phyloP scores from a whole-genome alignment of 2,329 filamentous ascomycete species.

The Claviceps pazoutovae region DNA sequence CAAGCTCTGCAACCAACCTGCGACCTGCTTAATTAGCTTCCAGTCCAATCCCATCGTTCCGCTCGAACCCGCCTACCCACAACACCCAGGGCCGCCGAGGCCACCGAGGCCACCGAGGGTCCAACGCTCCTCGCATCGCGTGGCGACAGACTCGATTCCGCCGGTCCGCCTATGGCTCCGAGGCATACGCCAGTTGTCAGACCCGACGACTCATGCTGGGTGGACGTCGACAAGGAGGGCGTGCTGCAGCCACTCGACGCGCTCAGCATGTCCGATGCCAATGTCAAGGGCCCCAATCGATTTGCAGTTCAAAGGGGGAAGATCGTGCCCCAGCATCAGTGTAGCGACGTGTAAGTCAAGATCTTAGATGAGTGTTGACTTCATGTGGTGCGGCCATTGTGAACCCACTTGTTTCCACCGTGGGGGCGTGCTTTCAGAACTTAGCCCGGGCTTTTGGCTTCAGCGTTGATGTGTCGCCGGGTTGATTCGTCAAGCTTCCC shows the following conservation, averaged over 20 bases:
- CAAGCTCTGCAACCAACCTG: background rate
- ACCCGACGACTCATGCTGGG: slow-evolving; percentile 1
- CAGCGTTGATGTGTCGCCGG: background rate
- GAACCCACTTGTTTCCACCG: background rate
- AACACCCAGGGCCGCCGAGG: background rate
- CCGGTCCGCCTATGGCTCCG: slow-evolving; percentile 1
- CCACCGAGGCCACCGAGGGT: background rate
- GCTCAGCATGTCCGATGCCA: slow-evolving; percentile 13
- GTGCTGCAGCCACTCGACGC: slow-evolving; percentile 16
- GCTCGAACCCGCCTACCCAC: background rate
- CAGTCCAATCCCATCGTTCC: background rate
- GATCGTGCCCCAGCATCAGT: slow-evolving; percentile 15
- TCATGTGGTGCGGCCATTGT: background rate
- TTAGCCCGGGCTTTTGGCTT: background rate
- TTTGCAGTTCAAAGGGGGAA: slow-evolving; percentile 20
- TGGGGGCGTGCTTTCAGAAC: slow-evolving; percentile 1
- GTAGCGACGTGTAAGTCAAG: slow-evolving; percentile 16
- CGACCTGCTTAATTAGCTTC: background rate
- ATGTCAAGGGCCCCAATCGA: slow-evolving; percentile 14
- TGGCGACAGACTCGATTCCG: background rate
- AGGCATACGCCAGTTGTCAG: background rate
- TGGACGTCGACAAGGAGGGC: slow-evolving; percentile 3
- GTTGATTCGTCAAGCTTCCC: slow-evolving; percentile 5
- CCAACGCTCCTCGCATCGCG: background rate
- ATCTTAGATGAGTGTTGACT: background rate